Evolutionary conservation across 345 rosid species (phyloP).

Genomic region (Eucalyptus sp.): DNA sequence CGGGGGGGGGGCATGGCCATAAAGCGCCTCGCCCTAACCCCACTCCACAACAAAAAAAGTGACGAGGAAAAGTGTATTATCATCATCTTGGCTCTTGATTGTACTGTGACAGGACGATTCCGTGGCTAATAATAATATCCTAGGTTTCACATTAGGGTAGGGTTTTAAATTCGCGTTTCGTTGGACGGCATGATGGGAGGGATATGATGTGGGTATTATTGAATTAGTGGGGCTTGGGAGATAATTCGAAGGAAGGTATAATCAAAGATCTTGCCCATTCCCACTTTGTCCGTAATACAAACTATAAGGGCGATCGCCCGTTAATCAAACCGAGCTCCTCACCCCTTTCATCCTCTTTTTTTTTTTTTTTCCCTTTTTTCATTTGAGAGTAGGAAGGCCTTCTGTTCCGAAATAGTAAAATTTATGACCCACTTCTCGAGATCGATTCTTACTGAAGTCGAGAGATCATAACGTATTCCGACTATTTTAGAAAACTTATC

Average conservation of each 20-base stretch:
- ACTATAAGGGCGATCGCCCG: background rate
- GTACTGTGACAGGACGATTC: background rate
- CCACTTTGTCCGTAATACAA: background rate
- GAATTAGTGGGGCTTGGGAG: background rate
- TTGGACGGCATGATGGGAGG: background rate
- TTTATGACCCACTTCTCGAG: too few relatives aligned
- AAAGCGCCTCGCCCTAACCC: background rate
- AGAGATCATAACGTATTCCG: background rate
- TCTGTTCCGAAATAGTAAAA: too few relatives aligned
- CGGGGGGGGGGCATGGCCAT: background rate
- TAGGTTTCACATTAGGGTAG: background rate
- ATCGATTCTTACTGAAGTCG: rapidly evolving
- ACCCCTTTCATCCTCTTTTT: too few relatives aligned
- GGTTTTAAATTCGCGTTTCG: background rate
- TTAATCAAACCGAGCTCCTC: background rate
- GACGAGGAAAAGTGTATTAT: background rate
- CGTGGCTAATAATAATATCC: background rate
- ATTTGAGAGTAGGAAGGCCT: background rate
- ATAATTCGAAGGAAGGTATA: background rate
- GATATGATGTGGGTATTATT: background rate
- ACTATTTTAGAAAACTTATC: rapidly evolving
- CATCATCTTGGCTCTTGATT: background rate
- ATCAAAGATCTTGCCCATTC: background rate
- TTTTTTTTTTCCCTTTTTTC: rapidly evolving
- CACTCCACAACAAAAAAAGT: background rate